A percentile compares a stretch with the other conserved stretches of the same genome.
Evolutionary conservation across 441 rosid genomes (phyloP).

Genomic region (Viola pubescens): DNA sequence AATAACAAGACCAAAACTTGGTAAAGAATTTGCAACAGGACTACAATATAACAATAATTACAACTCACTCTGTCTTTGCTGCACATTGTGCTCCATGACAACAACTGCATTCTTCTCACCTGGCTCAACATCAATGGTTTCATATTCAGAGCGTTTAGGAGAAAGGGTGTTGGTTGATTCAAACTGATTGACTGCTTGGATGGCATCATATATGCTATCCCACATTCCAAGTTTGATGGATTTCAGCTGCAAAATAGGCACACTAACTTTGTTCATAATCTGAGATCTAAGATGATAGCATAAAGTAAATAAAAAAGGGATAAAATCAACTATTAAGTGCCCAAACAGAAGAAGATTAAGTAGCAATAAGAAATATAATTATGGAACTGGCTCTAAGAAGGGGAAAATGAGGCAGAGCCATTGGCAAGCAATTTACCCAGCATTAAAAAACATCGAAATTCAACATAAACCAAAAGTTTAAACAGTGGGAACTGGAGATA

Average conservation of each 20-base stretch:
- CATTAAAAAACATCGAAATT: no score
- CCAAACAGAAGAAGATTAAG: no score
- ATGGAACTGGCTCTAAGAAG: no score
- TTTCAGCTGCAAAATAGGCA: constrained; percentile 45
- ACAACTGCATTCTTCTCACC: constrained; percentile 29
- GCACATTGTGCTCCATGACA: constrained; percentile 12
- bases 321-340: no score
- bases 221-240: constrained; percentile 78
- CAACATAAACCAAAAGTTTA: no score
- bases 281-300: no score
- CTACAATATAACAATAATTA: constrained; percentile 4
- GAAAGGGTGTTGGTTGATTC: constrained; percentile 26
- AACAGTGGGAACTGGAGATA: no score
- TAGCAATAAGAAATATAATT: no score
- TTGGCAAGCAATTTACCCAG: no score
- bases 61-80: constrained; percentile 31
- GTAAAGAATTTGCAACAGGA: constrained; percentile 5
- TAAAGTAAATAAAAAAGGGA: no score
- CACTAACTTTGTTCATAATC: no score
- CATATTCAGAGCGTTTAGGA: constrained; percentile 33
- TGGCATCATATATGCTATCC: constrained; percentile 80
- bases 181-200: constrained; percentile 41
- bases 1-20: neutral
- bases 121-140: constrained; percentile 48
- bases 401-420: no score